Evolutionary conservation across 2,329 filamentous ascomycete genomes (phyloP).

Genomic region (Fusarium sterilihyphosum): DNA sequence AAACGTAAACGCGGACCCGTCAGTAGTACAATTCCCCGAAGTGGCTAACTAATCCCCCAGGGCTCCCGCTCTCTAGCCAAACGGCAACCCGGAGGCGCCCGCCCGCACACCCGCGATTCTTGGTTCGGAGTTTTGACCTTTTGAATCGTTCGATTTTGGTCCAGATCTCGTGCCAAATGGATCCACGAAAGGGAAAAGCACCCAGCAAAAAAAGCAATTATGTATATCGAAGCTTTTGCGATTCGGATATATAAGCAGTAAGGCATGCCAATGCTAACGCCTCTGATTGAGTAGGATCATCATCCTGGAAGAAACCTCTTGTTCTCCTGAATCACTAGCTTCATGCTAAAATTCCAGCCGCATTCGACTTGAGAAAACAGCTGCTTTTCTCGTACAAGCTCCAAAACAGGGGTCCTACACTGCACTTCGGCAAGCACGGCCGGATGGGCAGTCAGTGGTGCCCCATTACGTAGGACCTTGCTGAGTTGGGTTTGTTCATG

Average conservation of each 20-base stretch:
- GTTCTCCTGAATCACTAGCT: background rate
- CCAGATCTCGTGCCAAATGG: background rate
- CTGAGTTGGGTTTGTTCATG: background rate
- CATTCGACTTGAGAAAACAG: background rate
- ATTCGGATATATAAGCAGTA: background rate
- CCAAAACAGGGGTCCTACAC: background rate
- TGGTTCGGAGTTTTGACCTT: background rate
- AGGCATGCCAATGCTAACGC: background rate
- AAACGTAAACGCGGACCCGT: background rate
- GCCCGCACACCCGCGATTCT: background rate
- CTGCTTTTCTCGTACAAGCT: slow-evolving; percentile 12
- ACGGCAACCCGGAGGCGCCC: background rate
- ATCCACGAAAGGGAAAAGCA: too few relatives aligned
- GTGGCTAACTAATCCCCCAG: background rate
- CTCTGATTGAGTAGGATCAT: background rate
- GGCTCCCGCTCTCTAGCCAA: slow-evolving; percentile 2
- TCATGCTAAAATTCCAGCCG: background rate
- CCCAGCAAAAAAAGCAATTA: background rate
- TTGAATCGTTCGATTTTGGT: background rate
- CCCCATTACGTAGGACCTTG: background rate
- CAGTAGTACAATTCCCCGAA: background rate
- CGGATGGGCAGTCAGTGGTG: background rate
- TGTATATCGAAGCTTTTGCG: background rate
- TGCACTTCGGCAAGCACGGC: background rate
- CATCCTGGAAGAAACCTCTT: background rate